These are phyloP conservation scores for Penstemon davidsonii DNA, from an alignment of 257 asterid genomes.

Conservation along the genomic window DNA sequence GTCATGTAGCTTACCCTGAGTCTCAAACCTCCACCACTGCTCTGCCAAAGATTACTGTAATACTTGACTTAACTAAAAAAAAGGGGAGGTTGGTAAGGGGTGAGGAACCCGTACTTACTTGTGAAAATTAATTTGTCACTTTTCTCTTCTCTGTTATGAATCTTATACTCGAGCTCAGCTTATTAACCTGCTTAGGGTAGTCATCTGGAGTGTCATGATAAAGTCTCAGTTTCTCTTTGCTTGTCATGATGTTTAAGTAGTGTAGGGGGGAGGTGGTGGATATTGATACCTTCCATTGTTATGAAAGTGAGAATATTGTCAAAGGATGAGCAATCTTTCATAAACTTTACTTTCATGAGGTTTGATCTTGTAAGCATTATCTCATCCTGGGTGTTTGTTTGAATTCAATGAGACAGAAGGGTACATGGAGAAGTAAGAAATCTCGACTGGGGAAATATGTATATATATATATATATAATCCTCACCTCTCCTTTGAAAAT, in stretches of 20 bases:
- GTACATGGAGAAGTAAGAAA: background rate
- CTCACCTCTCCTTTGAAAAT: constrained; percentile 1
- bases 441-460: constrained; percentile 1
- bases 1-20: constrained; percentile 1
- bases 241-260: constrained; percentile 6
- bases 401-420: constrained; percentile 1
- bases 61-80: constrained; percentile 13
- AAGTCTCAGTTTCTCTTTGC: background rate
- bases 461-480: background rate
- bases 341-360: background rate
- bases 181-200: background rate
- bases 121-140: constrained; percentile 10
- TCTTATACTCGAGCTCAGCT: constrained; percentile 5
- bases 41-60: background rate
- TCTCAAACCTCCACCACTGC: background rate
- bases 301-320: constrained; percentile 17
- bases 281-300: constrained; percentile 13
- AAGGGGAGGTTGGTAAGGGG: background rate
- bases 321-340: background rate
- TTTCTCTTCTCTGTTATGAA: background rate
- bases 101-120: constrained; percentile 4
- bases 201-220: constrained; percentile 2
- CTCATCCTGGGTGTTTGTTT: background rate
- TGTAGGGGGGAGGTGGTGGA: constrained; percentile 19
- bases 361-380: constrained; percentile 5